phyloP scores from a whole-genome alignment of 139 green algal genomes.

The Volvox africanus region DNA sequence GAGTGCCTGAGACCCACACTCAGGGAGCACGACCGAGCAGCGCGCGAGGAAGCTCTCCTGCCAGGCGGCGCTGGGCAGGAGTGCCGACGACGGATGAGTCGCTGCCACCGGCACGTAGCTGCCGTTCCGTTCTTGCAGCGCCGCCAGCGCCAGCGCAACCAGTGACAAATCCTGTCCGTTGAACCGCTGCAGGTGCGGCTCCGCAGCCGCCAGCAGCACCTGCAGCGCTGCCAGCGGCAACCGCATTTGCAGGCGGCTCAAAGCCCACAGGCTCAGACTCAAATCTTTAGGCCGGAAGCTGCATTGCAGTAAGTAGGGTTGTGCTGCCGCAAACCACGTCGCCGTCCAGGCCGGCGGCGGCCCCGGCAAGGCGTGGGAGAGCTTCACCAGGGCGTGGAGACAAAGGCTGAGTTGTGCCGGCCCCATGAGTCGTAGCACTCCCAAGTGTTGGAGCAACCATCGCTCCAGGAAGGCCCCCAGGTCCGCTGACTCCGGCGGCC shows the following conservation, averaged over 20 bases:
- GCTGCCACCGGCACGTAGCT: too few relatives aligned
- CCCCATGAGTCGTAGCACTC: background rate
- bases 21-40: background rate
- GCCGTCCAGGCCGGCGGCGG: conserved; percentile 18
- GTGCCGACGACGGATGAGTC: background rate
- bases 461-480: conserved; percentile 26
- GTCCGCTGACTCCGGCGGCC: background rate
- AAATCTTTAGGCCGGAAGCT: conserved; percentile 30
- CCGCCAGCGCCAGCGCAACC: conserved; percentile 10
- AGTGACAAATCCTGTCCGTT: conserved; percentile 39
- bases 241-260: background rate
- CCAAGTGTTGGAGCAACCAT: conserved; percentile 21
- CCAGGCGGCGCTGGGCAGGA: background rate
- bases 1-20: background rate
- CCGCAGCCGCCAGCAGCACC: conserved; percentile 37
- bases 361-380: background rate
- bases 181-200: conserved; percentile 34
- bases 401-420: background rate
- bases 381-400: conserved; percentile 25
- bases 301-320: conserved; percentile 10
- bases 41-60: background rate
- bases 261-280: conserved; percentile 18
- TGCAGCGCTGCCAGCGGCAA: conserved; percentile 35
- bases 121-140: background rate
- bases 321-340: conserved; percentile 24